phyloP scores from a whole-genome alignment of 1,284 basidiomycete genomes.

The Vanrija sp. region DNA sequence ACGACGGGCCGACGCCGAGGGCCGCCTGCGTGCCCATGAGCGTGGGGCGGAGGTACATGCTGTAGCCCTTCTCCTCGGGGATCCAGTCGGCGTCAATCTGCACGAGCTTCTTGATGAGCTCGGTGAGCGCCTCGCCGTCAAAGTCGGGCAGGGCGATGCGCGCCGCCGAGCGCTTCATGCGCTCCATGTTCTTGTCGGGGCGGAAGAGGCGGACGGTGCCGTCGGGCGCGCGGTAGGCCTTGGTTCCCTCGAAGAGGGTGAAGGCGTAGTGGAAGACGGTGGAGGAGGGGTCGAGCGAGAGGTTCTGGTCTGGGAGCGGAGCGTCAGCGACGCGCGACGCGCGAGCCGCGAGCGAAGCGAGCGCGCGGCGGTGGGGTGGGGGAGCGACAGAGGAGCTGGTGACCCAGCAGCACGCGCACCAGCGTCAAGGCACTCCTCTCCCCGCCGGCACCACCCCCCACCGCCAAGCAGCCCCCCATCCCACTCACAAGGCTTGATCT shows the following conservation, averaged over 20 bases:
- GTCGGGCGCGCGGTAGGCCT: constrained; percentile 79
- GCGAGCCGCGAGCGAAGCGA: background rate
- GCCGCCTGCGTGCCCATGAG: constrained; percentile 84
- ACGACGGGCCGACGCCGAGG: constrained; percentile 82
- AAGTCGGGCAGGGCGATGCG: constrained; percentile 59
- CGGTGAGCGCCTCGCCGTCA: constrained; percentile 70
- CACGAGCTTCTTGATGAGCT: constrained; percentile 86
- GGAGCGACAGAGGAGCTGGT: background rate
- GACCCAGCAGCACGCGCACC: background rate
- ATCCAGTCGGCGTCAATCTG: constrained; percentile 88
- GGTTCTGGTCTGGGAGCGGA: constrained; percentile 62
- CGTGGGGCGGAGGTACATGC: constrained; percentile 76
- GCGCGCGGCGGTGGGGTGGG: background rate
- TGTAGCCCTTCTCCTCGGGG: constrained; percentile 81
- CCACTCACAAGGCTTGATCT: constrained; percentile 74
- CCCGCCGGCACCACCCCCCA: background rate
- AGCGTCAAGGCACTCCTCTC: background rate
- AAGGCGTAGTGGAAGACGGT: constrained; percentile 91
- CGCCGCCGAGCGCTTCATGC: constrained; percentile 54
- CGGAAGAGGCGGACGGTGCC: constrained; percentile 85
- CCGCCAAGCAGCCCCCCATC: background rate
- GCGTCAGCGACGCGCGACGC: background rate
- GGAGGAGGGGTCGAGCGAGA: constrained; percentile 73
- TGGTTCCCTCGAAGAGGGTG: constrained; percentile 85
- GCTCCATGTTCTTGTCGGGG: constrained; percentile 94